Evolutionary conservation across 1,284 basidiomycete genomes (phyloP), one percentile per base, ranked within the genome.

Genomic region (Xanthoconium separans): DNA sequence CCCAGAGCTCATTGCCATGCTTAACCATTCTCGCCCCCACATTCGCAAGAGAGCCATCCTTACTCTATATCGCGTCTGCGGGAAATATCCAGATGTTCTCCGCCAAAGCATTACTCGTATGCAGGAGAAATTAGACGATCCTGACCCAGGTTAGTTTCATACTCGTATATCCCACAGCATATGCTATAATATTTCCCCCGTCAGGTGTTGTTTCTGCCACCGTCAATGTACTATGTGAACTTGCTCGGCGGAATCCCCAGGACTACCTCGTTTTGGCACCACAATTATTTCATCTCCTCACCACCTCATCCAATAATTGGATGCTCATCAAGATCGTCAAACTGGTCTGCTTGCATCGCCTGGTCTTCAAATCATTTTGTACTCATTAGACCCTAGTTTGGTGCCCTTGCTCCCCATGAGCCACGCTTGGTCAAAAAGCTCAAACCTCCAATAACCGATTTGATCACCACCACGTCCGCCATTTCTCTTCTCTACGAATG

Each of bases 251-350:
- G 51, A 85, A 87, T 55, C 92, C 94, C 7, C 76, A 76, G 59
- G 88, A 91, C 54, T 94, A 93, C 66, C 76, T 97, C 6, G 77
- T 84, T 3, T 73, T 98, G 31, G 95, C 96, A 3, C 97, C 97
- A 2, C 92, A 94, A 64, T 75, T 99, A 46, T 99, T 99, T 70
- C 90, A 91, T 61, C 80, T 98, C n/a, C 77, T 99, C 56, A 98
- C 94, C 0, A 93, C 88, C 1, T 94, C 93, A 30, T 91, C 89
- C 29, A 99, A 99, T 72, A 99, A 99, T 68, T 99, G 97, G 97
- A 96, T 98, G 91, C 79, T 99, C 54, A 99, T 99, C 75, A 99
- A 99, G 77, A 90, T 98, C 47, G 89, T 99, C 70, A 99, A 99
- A 74, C 75, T 97, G 65, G 94, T 94, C 68, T 66, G 83, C 31